Evolutionary conservation across 2,329 filamentous ascomycete genomes (phyloP).

Genomic region (Uncinocarpus reesii): DNA sequence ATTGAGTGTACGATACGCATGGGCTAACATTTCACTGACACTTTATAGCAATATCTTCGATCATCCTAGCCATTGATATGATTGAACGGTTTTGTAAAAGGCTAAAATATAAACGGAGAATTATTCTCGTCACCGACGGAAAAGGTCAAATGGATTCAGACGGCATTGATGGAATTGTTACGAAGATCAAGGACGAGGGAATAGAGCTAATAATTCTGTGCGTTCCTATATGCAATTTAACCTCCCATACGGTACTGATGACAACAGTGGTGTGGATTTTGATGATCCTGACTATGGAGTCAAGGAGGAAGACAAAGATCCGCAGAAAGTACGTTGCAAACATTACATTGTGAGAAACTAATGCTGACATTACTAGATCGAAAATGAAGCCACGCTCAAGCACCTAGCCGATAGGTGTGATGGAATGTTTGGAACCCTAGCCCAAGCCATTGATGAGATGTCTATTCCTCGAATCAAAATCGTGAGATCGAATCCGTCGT

Average conservation of each 20-base stretch:
- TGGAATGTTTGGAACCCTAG: slow-evolving; percentile 71
- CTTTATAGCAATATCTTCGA: slow-evolving; percentile 58
- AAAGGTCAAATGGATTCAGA: slow-evolving; percentile 61
- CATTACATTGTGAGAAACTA: not conserved
- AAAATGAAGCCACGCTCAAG: slow-evolving; percentile 62
- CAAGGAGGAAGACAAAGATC: slow-evolving; percentile 78
- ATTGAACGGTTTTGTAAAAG: slow-evolving; percentile 70
- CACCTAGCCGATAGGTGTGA: slow-evolving; percentile 57
- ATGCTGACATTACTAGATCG: slow-evolving; percentile 35
- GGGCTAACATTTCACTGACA: not conserved
- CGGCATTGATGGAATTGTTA: slow-evolving; percentile 57
- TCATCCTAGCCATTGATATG: slow-evolving; percentile 79
- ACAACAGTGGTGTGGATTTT: slow-evolving; percentile 71
- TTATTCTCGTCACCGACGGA: slow-evolving; percentile 79
- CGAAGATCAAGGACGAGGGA: slow-evolving; percentile 61
- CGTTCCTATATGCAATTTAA: slow-evolving; percentile 27
- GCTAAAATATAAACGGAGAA: slow-evolving; percentile 68
- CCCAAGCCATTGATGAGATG: slow-evolving; percentile 72
- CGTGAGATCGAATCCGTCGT: slow-evolving; percentile 65
- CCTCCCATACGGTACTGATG: slow-evolving; percentile 7
- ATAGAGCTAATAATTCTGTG: slow-evolving; percentile 74
- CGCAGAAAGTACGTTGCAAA: slow-evolving; percentile 48
- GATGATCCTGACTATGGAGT: slow-evolving; percentile 82
- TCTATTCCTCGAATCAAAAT: slow-evolving; percentile 65
- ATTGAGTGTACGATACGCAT: not conserved